Percentiles rank a stretch among this genome's conserved stretches.
phyloP scores from a whole-genome alignment of 169 alveolate genomes.

The Theileria equi region DNA sequence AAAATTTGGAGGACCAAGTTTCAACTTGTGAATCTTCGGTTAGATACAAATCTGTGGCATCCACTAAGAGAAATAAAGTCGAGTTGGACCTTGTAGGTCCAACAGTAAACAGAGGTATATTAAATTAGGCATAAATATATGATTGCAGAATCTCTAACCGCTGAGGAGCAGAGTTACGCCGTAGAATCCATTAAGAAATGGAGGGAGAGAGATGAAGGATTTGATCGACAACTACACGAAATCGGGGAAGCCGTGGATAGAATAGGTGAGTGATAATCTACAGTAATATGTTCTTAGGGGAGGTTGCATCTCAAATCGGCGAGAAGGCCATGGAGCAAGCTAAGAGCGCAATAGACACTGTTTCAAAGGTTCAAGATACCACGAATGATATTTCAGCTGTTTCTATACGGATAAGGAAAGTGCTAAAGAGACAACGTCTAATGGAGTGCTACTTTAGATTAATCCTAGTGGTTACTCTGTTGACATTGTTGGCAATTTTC shows the following conservation, averaged over 20 bases:
- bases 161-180: constrained; percentile 56
- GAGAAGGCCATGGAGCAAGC: constrained; percentile 56
- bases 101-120: constrained; percentile 10
- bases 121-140: not conserved
- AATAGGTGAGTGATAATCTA: constrained; percentile 43
- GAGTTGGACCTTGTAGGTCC: constrained; percentile 9
- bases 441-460: constrained; percentile 51
- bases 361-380: constrained; percentile 36
- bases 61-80: constrained; percentile 5
- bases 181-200: constrained; percentile 62
- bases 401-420: constrained; percentile 55
- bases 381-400: constrained; percentile 44
- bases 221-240: constrained; percentile 70
- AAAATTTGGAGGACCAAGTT: constrained; percentile 33
- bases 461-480: constrained; percentile 21
- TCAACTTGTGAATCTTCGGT: constrained; percentile 19
- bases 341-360: constrained; percentile 45
- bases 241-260: constrained; percentile 77
- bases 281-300: constrained; percentile 11
- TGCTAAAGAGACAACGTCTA: constrained; percentile 55
- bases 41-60: not conserved
- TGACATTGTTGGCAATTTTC: constrained; percentile 26
- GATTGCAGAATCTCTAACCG: constrained; percentile 38
- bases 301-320: constrained; percentile 54
- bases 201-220: constrained; percentile 67